phyloP scores from a whole-genome alignment of 495 filamentous ascomycete genomes.

The Penicillium steckii region DNA sequence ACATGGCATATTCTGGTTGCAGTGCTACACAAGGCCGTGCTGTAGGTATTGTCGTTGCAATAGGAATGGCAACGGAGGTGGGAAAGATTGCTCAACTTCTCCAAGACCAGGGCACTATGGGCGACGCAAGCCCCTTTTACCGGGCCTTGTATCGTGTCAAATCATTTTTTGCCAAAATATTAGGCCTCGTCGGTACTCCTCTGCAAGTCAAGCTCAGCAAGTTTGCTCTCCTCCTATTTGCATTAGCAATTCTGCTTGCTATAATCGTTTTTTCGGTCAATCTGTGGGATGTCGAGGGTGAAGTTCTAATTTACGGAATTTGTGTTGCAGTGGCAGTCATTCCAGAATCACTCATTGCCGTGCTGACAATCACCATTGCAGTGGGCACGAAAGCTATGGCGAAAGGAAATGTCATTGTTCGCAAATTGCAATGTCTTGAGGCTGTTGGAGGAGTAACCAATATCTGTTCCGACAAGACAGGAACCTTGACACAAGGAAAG shows the following conservation, averaged over 20 bases:
- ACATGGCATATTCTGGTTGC: constrained; percentile 68
- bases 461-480: constrained; percentile 88
- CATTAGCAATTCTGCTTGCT: constrained; percentile 69
- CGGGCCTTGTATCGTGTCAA: constrained; percentile 58
- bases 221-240: constrained; percentile 73
- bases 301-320: constrained; percentile 81
- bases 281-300: constrained; percentile 63
- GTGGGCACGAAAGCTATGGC: constrained; percentile 74
- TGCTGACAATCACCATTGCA: constrained; percentile 72
- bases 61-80: constrained; percentile 79
- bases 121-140: constrained; percentile 63
- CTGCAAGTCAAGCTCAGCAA: constrained; percentile 79
- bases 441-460: constrained; percentile 83
- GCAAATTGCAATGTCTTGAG: constrained; percentile 77
- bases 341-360: constrained; percentile 70
- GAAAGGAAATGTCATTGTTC: constrained; percentile 73
- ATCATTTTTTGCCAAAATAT: constrained; percentile 52
- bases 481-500: constrained; percentile 72
- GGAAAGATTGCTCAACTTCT: constrained; percentile 71
- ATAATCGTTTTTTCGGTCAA: constrained; percentile 81
- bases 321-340: constrained; percentile 73
- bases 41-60: constrained; percentile 64
- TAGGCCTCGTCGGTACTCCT: constrained; percentile 80
- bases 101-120: constrained; percentile 53
- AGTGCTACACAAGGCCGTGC: constrained; percentile 69